Base-by-base conservation (phyloP, 768 basidiomycete species). In the Phylloporus sp. region DNA sequence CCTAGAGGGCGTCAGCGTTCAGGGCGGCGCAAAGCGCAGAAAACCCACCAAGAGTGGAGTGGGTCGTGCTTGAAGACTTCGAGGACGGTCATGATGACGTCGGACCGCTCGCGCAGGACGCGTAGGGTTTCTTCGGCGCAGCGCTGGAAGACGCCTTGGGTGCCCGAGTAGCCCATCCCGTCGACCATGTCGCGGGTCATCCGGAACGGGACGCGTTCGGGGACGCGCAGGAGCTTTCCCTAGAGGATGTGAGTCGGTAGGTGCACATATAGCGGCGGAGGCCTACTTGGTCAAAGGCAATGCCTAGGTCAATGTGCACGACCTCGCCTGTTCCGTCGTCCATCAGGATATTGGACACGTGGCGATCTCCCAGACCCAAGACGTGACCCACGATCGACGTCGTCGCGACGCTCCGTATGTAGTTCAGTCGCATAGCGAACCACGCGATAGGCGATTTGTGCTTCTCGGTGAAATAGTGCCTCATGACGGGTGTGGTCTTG, bases 31-130 rank as follows among this genome's bases (percentile, higher is more conserved):
- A 16, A 23, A 28, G 24, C 11, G 40, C 32, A 45, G 15, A 11
- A 4, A 50, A 58, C 81, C 31, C 44, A 92, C 95, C 95, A 98
- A 27, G 83, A 86, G 60, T 97, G 90, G 18, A 99, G 77, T 6
- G 97, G 95, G 67, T 99, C 95, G 63, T 95, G 83, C 67, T 90
- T 92, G 81, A 98, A 97, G 13, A 97, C 95, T 62, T 97, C 95
- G 32, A 99, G 76, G 4, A 99, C 88, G 1, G 95, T 97, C 80
- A 94, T 82, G 62, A 99, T 86, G 40, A 95, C 82, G 29, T 85
- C 88, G 0, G 91, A 90, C 10, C 85, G 81, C 34, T 88, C 85
- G 11, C 95, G 81, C 29, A 98, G 74, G 5, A 99, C 95, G 12
- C 94, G 84, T 7, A 99, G 71, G 0, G 95, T 97, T 69, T 98